Evolutionary conservation across 1,284 basidiomycete species (phyloP).

Genomic region (Puccinia horiana): DNA sequence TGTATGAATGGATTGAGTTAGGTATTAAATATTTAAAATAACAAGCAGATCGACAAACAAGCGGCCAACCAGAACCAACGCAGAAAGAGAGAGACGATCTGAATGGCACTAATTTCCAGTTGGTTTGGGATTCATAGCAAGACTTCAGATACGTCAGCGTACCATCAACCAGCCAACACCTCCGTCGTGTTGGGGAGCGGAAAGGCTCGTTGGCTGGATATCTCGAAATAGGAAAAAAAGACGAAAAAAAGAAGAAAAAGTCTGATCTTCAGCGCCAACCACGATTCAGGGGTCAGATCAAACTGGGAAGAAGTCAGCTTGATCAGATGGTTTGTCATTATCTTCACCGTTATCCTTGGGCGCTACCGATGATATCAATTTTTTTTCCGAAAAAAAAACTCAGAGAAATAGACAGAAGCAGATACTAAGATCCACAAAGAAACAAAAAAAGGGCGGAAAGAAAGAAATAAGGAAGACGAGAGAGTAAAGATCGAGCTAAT

Average conservation of each 20-base stretch:
- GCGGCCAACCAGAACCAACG: neutral
- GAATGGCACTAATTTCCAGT: conserved; percentile 2
- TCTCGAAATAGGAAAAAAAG: conserved; percentile 20
- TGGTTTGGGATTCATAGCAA: conserved; percentile 15
- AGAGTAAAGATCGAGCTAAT: conserved; percentile 6
- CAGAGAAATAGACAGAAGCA: conserved; percentile 11
- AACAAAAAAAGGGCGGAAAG: conserved; percentile 9
- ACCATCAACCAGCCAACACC: conserved; percentile 22
- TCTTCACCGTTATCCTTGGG: conserved; percentile 38
- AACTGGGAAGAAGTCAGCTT: conserved; percentile 30
- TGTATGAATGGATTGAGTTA: conserved; percentile 20
- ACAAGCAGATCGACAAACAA: neutral
- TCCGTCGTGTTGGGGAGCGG: conserved; percentile 25
- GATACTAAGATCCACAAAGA: conserved; percentile 13
- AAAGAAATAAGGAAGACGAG: neutral
- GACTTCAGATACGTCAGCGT: conserved; percentile 23
- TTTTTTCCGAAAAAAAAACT: neutral
- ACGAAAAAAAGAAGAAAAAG: neutral
- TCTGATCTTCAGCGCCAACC: conserved; percentile 37
- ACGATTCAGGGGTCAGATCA: conserved; percentile 37
- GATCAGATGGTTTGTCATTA: conserved; percentile 41
- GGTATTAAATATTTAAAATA: conserved; percentile 16
- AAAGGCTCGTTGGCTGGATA: conserved; percentile 10
- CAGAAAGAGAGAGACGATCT: conserved; percentile 4
- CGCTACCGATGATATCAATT: neutral